A percentile compares a stretch with the other conserved stretches of the same genome.
Conservation (phyloP, 192 early-diverging fungal species). For the Backusella mclennaniae region DNA sequence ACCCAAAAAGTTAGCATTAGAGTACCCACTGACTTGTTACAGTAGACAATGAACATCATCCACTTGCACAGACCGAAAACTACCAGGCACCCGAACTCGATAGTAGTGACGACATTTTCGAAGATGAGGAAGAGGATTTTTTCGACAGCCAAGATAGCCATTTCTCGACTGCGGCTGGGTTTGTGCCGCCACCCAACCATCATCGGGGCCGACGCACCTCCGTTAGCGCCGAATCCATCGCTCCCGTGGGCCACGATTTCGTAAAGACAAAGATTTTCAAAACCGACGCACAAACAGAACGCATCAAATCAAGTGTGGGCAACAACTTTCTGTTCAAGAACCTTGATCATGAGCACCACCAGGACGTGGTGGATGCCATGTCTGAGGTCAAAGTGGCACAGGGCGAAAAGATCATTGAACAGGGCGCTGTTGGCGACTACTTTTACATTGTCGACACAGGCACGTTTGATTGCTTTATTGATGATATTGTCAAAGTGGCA, state of each 20-base stretch:
- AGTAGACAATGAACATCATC: conserved; percentile 10
- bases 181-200: conserved; percentile 58
- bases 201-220: conserved; percentile 91
- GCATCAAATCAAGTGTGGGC: conserved; percentile 79
- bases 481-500: conserved; percentile 69
- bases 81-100: not conserved
- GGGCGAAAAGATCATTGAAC: conserved; percentile 82
- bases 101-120: not conserved
- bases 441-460: conserved; percentile 98
- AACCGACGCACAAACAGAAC: conserved; percentile 75
- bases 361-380: conserved; percentile 96
- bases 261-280: conserved; percentile 88
- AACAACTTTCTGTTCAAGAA: conserved; percentile 94
- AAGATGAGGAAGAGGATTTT: conserved; percentile 32
- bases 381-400: conserved; percentile 75
- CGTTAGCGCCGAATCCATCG: conserved; percentile 96
- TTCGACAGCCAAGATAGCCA: conserved; percentile 54
- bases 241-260: conserved; percentile 82
- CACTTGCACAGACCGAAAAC: not conserved
- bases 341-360: conserved; percentile 93
- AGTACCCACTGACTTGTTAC: not conserved
- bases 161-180: conserved; percentile 40
- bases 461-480: conserved; percentile 89
- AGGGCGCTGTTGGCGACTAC: conserved; percentile 95
- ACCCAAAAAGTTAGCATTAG: not conserved